These are phyloP conservation scores for Larix sibirica DNA, from an alignment of 83 land plant genomes.

Conservation along the genomic window DNA sequence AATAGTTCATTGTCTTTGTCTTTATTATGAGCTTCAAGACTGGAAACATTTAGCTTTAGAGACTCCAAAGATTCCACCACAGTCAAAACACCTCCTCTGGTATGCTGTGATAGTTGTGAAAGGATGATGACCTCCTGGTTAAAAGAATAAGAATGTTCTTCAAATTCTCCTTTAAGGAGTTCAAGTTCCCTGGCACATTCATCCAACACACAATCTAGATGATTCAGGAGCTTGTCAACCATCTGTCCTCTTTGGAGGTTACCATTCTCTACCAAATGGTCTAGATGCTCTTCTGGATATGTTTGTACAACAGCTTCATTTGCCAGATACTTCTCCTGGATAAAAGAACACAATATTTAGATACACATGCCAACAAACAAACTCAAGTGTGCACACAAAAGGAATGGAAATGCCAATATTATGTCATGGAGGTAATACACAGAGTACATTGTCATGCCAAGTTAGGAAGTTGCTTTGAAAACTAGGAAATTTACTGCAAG, in stretches of 20 bases:
- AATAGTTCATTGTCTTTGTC: not conserved
- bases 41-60: conserved; percentile 5
- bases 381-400: not conserved
- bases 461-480: not conserved
- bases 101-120: not conserved
- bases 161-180: not conserved
- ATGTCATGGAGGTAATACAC: not conserved
- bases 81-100: not conserved
- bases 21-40: not conserved
- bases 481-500: not conserved
- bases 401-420: not conserved
- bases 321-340: not conserved
- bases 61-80: conserved; percentile 8
- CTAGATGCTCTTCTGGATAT: not conserved
- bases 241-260: not conserved
- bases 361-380: not conserved
- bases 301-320: not conserved
- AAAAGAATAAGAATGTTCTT: not conserved
- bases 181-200: not conserved
- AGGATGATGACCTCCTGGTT: not conserved
- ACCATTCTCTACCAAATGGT: not conserved
- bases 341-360: not conserved
- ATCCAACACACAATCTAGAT: not conserved
- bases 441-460: not conserved
- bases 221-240: not conserved